A percentile compares a stretch with the other conserved stretches of the same genome.
phyloP scores from a whole-genome alignment of 73 alveolate genomes.

The Paramecium sonneborni region DNA sequence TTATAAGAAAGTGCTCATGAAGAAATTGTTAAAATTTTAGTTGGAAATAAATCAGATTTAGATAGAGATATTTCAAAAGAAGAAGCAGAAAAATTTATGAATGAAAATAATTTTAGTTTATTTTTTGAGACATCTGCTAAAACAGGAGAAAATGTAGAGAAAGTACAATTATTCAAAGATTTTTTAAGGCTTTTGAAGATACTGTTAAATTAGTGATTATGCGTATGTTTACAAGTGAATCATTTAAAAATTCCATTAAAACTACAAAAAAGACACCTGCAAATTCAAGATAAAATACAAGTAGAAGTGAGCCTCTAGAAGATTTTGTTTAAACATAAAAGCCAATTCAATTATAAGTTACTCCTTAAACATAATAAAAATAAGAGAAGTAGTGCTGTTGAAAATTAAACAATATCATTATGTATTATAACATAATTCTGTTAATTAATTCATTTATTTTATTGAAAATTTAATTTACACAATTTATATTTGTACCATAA shows the following conservation, averaged over 20 bases:
- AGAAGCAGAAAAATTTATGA: slow-evolving; percentile 13
- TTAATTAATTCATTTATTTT: too few relatives aligned
- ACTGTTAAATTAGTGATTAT: background rate
- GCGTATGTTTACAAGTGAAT: slow-evolving; percentile 34
- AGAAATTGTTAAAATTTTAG: background rate
- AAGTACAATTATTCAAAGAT: background rate
- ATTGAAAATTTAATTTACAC: too few relatives aligned
- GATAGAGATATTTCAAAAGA: background rate
- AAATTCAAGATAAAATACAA: background rate
- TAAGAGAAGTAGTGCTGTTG: background rate
- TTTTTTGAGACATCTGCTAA: slow-evolving; percentile 23
- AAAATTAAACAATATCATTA: too few relatives aligned
- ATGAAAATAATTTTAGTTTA: background rate
- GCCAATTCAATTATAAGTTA: background rate
- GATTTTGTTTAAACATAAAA: background rate
- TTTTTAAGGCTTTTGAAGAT: background rate
- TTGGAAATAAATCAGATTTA: slow-evolving; percentile 3
- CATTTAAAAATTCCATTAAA: background rate
- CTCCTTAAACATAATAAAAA: background rate
- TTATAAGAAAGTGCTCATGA: background rate
- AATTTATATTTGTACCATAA: too few relatives aligned
- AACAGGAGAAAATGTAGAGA: slow-evolving; percentile 16
- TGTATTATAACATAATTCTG: background rate
- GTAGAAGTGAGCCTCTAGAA: background rate
- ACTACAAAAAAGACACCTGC: slow-evolving; percentile 23